Conservation (phyloP, 257 asterid genomes). For the Leonotis leonurus region DNA sequence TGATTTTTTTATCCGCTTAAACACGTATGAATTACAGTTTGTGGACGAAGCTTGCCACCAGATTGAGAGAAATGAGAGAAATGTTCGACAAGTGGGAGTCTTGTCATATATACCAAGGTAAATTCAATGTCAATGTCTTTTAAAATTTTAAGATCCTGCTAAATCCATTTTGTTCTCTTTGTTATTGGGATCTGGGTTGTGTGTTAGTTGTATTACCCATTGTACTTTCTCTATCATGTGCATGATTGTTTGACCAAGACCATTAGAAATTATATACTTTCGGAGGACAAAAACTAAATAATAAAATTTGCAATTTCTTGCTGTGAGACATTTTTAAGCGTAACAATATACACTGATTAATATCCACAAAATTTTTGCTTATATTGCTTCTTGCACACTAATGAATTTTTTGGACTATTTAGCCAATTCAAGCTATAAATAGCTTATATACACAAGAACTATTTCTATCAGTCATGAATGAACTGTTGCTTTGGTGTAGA, state of each 20-base stretch:
- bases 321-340: neutral
- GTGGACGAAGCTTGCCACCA: constrained; percentile 99
- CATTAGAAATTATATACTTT: neutral
- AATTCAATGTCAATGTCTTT: constrained; percentile 3
- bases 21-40: constrained; percentile 50
- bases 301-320: neutral
- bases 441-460: too few relatives aligned
- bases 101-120: constrained; percentile 85
- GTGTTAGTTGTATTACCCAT: neutral
- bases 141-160: neutral
- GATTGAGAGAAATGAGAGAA: constrained; percentile 89
- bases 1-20: constrained; percentile 15
- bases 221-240: neutral
- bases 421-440: too few relatives aligned
- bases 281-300: neutral
- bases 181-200: neutral
- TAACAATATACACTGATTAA: neutral
- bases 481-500: constrained; percentile 38
- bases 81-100: constrained; percentile 82
- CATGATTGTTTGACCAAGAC: neutral
- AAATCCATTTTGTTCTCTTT: neutral
- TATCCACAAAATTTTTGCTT: neutral
- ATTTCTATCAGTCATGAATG: constrained; percentile 2
- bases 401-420: too few relatives aligned
- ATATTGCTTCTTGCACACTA: neutral